These are phyloP conservation scores for Backusella circina DNA, from an alignment of 192 early-diverging fungal species.

Conservation along the genomic window DNA sequence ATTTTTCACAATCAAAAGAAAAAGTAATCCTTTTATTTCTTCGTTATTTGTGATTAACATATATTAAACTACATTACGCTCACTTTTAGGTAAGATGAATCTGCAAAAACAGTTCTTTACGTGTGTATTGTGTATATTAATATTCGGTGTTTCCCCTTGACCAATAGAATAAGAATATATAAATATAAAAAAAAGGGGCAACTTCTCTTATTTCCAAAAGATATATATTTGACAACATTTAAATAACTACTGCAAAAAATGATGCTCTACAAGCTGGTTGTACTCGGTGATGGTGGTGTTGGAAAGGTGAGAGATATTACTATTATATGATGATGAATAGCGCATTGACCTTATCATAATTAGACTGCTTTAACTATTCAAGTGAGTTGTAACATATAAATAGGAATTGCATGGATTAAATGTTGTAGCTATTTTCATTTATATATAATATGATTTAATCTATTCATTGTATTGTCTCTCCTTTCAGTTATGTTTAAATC, in stretches of 20 bases:
- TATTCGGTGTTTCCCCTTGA: not conserved
- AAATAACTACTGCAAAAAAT: conserved; percentile 39
- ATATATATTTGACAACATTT: not conserved
- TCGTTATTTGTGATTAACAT: not conserved
- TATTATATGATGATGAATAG: too few species aligned
- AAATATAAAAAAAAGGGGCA: too few species aligned
- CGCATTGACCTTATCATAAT: too few species aligned
- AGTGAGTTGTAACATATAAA: conserved; percentile 9
- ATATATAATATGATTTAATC: not conserved
- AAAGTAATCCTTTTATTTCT: not conserved
- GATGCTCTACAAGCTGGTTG: conserved; percentile 96
- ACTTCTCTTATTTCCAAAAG: too few species aligned
- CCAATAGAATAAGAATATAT: not conserved
- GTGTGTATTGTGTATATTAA: not conserved
- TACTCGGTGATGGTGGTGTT: conserved; percentile 90
- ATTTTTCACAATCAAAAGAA: not conserved
- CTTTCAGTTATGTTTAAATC: conserved; percentile 37
- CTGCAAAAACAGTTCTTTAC: not conserved
- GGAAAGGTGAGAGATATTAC: too few species aligned
- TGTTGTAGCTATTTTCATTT: not conserved
- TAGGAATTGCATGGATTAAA: not conserved
- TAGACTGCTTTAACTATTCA: conserved; percentile 41
- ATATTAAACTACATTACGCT: not conserved
- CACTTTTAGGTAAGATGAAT: not conserved
- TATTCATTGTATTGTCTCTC: not conserved